These are phyloP conservation scores for Achlya hypogyna DNA, from an alignment of 352 stramenopile species.

Conservation along the genomic window DNA sequence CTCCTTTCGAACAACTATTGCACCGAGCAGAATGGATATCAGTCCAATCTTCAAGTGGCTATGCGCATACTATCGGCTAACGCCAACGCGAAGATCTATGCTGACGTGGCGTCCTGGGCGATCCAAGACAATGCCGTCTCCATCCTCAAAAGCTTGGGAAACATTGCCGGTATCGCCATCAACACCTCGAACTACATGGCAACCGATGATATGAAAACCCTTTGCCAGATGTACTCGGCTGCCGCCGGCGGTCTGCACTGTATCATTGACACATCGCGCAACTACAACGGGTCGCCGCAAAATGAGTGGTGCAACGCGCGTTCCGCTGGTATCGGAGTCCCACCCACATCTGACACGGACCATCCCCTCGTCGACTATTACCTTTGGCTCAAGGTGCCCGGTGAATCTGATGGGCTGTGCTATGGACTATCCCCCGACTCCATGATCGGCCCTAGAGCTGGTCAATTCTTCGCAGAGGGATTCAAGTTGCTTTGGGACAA, in stretches of 20 bases:
- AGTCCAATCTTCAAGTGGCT: slow-evolving; percentile 39
- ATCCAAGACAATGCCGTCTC: slow-evolving; percentile 22
- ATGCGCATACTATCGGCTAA: slow-evolving; percentile 36
- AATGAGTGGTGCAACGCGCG: slow-evolving; percentile 40
- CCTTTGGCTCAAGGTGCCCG: slow-evolving; percentile 39
- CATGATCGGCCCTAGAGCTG: slow-evolving; percentile 34
- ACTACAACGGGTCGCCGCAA: slow-evolving; percentile 23
- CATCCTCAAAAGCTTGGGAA: slow-evolving; percentile 19
- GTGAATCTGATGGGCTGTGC: slow-evolving; percentile 39
- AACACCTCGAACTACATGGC: slow-evolving; percentile 71
- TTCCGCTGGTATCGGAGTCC: slow-evolving; percentile 28
- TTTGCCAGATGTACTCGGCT: slow-evolving; percentile 38
- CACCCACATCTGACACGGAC: slow-evolving; percentile 28
- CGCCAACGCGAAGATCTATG: slow-evolving; percentile 47
- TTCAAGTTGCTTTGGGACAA: slow-evolving; percentile 53
- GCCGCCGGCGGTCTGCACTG: slow-evolving; percentile 26
- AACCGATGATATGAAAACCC: slow-evolving; percentile 30
- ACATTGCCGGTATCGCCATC: slow-evolving; percentile 53
- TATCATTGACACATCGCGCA: slow-evolving; percentile 35
- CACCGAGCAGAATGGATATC: slow-evolving; percentile 29
- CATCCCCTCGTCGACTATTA: slow-evolving; percentile 28
- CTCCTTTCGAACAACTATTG: slow-evolving; percentile 36
- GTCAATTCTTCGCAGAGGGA: slow-evolving; percentile 40
- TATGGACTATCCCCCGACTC: slow-evolving; percentile 31
- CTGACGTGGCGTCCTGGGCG: slow-evolving; percentile 53